These are phyloP conservation scores for Leccinum subtestaceum DNA, from an alignment of 768 basidiomycete species.

Conservation along the genomic window DNA sequence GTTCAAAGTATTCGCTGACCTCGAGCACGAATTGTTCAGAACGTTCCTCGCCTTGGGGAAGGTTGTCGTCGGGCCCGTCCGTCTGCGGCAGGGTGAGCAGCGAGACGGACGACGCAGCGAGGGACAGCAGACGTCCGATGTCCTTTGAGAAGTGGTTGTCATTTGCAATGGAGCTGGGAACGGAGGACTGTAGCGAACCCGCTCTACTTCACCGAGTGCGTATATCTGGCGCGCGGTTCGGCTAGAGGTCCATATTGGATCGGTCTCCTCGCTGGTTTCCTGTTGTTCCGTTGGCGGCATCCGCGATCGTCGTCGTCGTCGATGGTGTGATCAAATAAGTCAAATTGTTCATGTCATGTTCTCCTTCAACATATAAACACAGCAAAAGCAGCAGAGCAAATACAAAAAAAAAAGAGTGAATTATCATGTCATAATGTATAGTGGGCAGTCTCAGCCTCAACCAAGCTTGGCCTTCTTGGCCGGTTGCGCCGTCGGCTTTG, in stretches of 20 bases:
- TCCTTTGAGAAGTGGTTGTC: slow-evolving; percentile 47
- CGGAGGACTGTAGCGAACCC: slow-evolving; percentile 40
- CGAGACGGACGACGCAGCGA: slow-evolving; percentile 77
- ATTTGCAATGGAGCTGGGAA: neutral
- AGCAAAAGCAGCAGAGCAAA: slow-evolving; percentile 30
- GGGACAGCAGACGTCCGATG: slow-evolving; percentile 68
- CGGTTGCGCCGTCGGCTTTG: slow-evolving; percentile 56
- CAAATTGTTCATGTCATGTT: neutral
- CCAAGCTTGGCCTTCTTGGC: slow-evolving; percentile 65
- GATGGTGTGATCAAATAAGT: neutral
- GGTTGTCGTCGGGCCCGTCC: slow-evolving; percentile 59
- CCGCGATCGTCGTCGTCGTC: neutral
- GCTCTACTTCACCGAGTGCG: slow-evolving; percentile 77
- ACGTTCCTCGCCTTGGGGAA: slow-evolving; percentile 79
- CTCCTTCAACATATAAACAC: slow-evolving; percentile 25
- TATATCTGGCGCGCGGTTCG: slow-evolving; percentile 80
- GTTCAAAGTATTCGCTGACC: slow-evolving; percentile 83
- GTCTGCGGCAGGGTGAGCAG: slow-evolving; percentile 82
- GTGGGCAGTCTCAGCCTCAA: slow-evolving; percentile 32
- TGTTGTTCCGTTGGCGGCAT: slow-evolving; percentile 24
- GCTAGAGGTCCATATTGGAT: slow-evolving; percentile 80
- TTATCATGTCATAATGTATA: slow-evolving; percentile 30
- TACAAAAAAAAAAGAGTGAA: slow-evolving; percentile 26
- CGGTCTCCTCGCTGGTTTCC: slow-evolving; percentile 43
- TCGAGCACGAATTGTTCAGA: slow-evolving; percentile 84